These are phyloP conservation scores for Penicillium antarcticum DNA, from an alignment of 495 filamentous ascomycete genomes.

Conservation along the genomic window DNA sequence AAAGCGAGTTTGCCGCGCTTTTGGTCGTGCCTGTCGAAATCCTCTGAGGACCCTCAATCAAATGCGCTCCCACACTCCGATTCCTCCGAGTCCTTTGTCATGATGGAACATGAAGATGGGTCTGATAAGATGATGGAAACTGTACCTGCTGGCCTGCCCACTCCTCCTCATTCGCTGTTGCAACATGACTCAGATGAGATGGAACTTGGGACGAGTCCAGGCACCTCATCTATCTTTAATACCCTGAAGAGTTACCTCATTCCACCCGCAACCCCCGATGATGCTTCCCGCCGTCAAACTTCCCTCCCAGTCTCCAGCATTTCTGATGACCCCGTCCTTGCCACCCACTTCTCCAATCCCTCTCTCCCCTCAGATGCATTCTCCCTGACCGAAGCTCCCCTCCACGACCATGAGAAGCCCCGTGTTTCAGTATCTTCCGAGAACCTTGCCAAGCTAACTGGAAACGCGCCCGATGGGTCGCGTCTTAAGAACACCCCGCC, in stretches of 20 bases:
- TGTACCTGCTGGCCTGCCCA: conserved; percentile 32
- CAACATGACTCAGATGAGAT: conserved; percentile 42
- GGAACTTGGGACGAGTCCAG: conserved; percentile 33
- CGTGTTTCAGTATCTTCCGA: conserved; percentile 55
- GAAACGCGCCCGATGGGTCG: conserved; percentile 57
- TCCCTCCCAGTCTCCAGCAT: conserved; percentile 61
- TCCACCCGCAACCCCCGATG: conserved; percentile 29
- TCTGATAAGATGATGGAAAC: conserved; percentile 22
- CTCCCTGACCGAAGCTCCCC: conserved; percentile 51
- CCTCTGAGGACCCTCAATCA: conserved; percentile 16
- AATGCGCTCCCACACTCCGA: conserved; percentile 19
- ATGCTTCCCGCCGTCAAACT: conserved; percentile 49
- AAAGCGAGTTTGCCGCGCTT: conserved; percentile 51
- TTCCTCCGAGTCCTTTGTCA: conserved; percentile 37
- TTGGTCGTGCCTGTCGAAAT: conserved; percentile 30
- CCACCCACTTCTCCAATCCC: conserved; percentile 74
- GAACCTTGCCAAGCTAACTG: conserved; percentile 85
- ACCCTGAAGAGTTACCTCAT: conserved; percentile 43
- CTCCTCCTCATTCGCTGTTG: conserved; percentile 44
- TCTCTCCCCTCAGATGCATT: conserved; percentile 56
- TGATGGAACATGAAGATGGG: conserved; percentile 39
- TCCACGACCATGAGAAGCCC: conserved; percentile 49
- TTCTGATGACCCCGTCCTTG: conserved; percentile 64
- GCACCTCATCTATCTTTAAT: conserved; percentile 39
- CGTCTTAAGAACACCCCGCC: conserved; percentile 83